Evolutionary conservation across 768 basidiomycete genomes (phyloP), one percentile per base, ranked within the genome.

Genomic region (Panus rudis): DNA sequence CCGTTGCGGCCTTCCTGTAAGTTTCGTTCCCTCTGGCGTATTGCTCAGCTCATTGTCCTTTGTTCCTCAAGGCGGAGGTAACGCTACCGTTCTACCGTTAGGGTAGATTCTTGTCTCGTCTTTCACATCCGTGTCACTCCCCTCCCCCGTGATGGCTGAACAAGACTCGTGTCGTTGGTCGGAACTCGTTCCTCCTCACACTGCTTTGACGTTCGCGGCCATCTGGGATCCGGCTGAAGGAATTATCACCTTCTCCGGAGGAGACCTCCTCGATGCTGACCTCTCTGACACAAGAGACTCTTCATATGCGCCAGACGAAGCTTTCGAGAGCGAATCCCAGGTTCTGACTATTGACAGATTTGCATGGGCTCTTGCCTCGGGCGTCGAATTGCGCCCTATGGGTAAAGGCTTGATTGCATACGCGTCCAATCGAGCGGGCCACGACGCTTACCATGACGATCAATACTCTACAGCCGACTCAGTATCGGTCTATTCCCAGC

Each of bases 181-280:
- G 12, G 71, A 78, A 22, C 59, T 78, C 35, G 63, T 77, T 5
- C 76, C 77, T 14, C 75, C 78, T 4, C 71, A 74, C 42, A 62
- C 72, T 21, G 76, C 70, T 2, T 61, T 80, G 47, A 76, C 71
- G 2, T 81, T 81, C 50, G 79, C 75, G 4, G 75, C 76, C 5
- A 56, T 79, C 24, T 81, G 73, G 73, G 76, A 78, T 46, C 71
- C 73, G 2, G 69, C 72, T 1, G 71, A 77, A 5, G 79, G 75
- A 25, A 67, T 79, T 50, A 65, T 79, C 46, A 69, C 71, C 24
- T 79, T 81, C 54, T 77, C 76, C 1, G 73, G 70, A 21, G 67
- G 73, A 21, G 59, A 64, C 39, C 66, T 79, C 26, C 59, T 75
- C 22, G 61, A 60, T 24, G 41, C 56, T 6, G 53, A 59, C 8